Conservation (phyloP, 2,329 filamentous ascomycete genomes). For the Aspergillus sp. region DNA sequence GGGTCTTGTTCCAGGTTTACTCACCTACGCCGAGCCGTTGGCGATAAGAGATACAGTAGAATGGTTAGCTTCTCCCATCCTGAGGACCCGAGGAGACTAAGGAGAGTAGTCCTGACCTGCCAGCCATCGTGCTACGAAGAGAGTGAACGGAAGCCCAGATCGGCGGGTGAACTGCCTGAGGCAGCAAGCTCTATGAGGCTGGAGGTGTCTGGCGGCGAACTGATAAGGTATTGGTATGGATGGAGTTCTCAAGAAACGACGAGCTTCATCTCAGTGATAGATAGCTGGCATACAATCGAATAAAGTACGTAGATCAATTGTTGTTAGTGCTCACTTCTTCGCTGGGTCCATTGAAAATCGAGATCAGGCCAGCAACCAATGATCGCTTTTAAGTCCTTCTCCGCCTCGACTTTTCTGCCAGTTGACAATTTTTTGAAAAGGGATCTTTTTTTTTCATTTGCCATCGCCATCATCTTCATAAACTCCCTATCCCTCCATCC, state of each 20-base stretch:
- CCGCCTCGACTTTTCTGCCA: constrained; percentile 17
- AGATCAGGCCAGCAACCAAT: not conserved
- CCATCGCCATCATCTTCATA: constrained; percentile 4
- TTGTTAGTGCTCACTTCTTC: not conserved
- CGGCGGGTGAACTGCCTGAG: not conserved
- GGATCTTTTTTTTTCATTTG: constrained; percentile 9
- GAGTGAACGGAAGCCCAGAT: no score
- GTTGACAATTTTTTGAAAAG: constrained; percentile 9
- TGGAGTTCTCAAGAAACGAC: not conserved
- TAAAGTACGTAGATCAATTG: not conserved
- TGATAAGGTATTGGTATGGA: not conserved
- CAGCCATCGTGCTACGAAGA: no score
- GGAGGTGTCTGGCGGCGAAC: not conserved
- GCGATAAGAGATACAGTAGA: no score
- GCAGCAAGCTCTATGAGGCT: not conserved
- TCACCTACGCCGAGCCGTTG: no score
- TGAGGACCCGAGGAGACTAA: no score
- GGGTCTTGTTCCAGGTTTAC: not conserved
- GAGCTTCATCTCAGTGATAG: not conserved
- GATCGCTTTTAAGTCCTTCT: not conserved
- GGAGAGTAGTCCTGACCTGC: no score
- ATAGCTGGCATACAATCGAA: not conserved
- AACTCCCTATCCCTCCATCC: constrained; percentile 1
- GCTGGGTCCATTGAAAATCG: not conserved
- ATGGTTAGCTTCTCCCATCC: no score